These are phyloP conservation scores for Podaxis sp. DNA, from an alignment of 768 basidiomycete species.

Conservation along the genomic window DNA sequence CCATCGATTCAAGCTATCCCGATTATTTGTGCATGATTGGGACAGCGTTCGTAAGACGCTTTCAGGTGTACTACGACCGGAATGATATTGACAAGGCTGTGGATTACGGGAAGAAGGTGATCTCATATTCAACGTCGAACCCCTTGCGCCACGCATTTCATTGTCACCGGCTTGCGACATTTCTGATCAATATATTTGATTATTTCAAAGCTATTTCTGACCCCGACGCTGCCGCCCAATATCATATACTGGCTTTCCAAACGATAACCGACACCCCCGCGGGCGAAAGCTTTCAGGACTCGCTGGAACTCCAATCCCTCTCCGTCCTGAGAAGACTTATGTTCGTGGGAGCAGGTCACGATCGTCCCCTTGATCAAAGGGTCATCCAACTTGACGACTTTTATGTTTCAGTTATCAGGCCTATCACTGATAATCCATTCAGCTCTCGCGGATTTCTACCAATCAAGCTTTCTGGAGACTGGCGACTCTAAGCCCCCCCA, in stretches of 20 bases:
- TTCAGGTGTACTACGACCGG: too few relatives aligned
- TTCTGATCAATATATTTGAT: background rate
- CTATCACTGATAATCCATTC: background rate
- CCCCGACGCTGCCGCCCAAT: background rate
- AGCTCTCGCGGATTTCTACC: background rate
- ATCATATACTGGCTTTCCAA: background rate
- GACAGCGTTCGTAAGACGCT: too few relatives aligned
- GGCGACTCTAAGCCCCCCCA: background rate
- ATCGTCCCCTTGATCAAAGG: background rate
- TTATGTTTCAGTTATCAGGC: background rate
- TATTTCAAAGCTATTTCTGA: background rate
- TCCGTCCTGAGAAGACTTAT: background rate
- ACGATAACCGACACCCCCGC: background rate
- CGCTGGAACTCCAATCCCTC: background rate
- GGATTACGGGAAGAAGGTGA: background rate
- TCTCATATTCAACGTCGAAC: background rate
- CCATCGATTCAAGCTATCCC: too few relatives aligned
- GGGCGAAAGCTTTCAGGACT: background rate
- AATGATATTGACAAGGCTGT: too few relatives aligned
- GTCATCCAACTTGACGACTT: background rate
- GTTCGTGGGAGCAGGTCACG: background rate
- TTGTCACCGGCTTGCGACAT: background rate
- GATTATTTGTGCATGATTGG: too few relatives aligned
- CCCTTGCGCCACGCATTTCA: background rate
- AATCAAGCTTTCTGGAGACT: background rate